Base-by-base conservation (phyloP, 192 early-diverging fungal species). In the Backusella macrospora region DNA sequence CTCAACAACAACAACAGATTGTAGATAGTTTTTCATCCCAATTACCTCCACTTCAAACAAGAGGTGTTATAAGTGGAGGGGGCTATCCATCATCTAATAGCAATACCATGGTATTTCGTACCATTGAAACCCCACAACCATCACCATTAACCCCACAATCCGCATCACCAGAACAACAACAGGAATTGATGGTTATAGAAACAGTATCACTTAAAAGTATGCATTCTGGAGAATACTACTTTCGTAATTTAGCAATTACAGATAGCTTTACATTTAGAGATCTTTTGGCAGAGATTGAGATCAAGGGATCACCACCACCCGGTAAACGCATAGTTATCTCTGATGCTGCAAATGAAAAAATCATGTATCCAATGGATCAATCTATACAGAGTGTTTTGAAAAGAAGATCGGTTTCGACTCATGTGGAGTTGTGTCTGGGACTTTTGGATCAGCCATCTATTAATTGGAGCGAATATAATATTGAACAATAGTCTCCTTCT, bases 261-360 rank as follows among this genome's bases (percentile, higher is more conserved):
- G 74, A 82, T 16, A 70, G 64, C 1, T 82, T 82, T 21, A 82
- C 80, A 1, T 82, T 82, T 64, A 37, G 80, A 48, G 71, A 82
- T 43, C 48, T 78, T 2, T n/a, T 82, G 59, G 73, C 70, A 45
- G 76, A 78, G 34, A 78, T 76, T 14, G 80, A 82, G 39, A 72
- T 73, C 63, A 73, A 38, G 10, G 67, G 71, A 4, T 64, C 74
- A 34, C 79, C 79, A 9, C 79, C 79, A 8, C 79, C 63, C 6
- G 79, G 79, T 0, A 80, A 80, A 29, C 39, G 75, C 0, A 73
- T 80, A 5, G 72, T 80, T 21, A 76, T 80, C 0, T 71, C 71
- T 0, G 69, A 76, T 45, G 48, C 73, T 9, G 69, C 75, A 26
- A 47, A 38, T 26, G 52, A 59, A 21, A 23, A 21, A 21, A 23